Evolutionary conservation across 306 rosid species (phyloP), one percentile per base, ranked within the genome.

Genomic region (Rosa persica): DNA sequence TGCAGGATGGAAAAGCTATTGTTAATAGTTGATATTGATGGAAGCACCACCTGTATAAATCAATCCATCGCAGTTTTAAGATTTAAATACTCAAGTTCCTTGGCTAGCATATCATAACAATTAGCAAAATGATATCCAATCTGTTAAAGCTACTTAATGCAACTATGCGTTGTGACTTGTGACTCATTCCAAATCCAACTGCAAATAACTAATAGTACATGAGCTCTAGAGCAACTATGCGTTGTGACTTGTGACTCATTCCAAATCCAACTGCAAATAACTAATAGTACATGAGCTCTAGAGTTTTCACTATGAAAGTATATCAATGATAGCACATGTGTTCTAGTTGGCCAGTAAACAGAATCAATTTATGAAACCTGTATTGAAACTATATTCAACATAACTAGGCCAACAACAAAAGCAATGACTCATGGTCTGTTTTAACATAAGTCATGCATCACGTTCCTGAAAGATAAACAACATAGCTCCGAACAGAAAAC

Each of bases 1-100:
- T 95, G 98, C 83, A 95, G 44, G 80, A 92, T 49, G 39, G 98
- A 76, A 34, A 92, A 49, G 72, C 82, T 60, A 81, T 76, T 86
- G 79, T 52, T 75, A 36, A 76, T 49, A 76, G 74, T 47, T 76
- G 97, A 72, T 47, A 84, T 66, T 4, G 97, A 72, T 51, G 92
- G 87, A 79, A 95, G 69, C 83, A 86, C 67, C 65, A 85, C 62
- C 98, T 95, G 81, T 25, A 86, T 73, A 65, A 47, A 73, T 70
- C 69, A 82, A 44, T 16, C 7, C 2, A 40, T 76, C 52, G 48
- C 48, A 70, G 9, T 23, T 51, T 38, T 0, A 3, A 75, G 19
- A 60, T 22, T 19, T 52, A 6, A 48, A 8, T 12, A 67, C 60
- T 47, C 0, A 49, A 38, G 55, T 15, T 67, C 42, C 22, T 19